A percentile compares a stretch with the other conserved stretches of the same genome.
These are phyloP conservation scores for Mucor circinelloides DNA, from an alignment of 371 early-diverging fungal species.

Conservation along the genomic window DNA sequence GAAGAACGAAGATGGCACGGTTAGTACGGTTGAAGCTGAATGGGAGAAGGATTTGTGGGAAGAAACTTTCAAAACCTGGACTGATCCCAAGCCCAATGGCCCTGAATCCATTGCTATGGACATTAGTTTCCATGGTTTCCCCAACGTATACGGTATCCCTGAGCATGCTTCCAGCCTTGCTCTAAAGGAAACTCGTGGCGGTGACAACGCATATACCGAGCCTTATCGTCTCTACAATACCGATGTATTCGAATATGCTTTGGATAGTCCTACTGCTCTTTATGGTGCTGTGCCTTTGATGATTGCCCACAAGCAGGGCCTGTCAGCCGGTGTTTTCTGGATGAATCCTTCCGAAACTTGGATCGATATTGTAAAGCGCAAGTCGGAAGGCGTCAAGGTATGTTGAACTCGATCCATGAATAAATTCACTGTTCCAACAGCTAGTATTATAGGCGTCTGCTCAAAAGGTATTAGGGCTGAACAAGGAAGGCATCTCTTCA, in stretches of 20 bases:
- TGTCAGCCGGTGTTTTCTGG: slow-evolving; percentile 80
- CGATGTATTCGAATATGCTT: slow-evolving; percentile 96
- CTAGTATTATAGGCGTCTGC: background rate
- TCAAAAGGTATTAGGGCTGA: slow-evolving; percentile 35
- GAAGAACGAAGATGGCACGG: slow-evolving; percentile 38
- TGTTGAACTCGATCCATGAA: background rate
- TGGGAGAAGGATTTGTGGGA: slow-evolving; percentile 79
- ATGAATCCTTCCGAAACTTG: slow-evolving; percentile 96
- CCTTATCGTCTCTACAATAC: slow-evolving; percentile 98
- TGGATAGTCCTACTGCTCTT: slow-evolving; percentile 93
- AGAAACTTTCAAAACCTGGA: slow-evolving; percentile 85
- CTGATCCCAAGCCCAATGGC: slow-evolving; percentile 89
- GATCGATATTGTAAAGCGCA: slow-evolving; percentile 86
- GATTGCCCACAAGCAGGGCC: slow-evolving; percentile 78
- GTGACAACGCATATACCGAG: slow-evolving; percentile 76
- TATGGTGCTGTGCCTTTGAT: slow-evolving; percentile 96
- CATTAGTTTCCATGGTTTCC: slow-evolving; percentile 84
- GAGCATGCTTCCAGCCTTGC: slow-evolving; percentile 89
- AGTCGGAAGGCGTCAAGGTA: slow-evolving; percentile 24
- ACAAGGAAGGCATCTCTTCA: slow-evolving; percentile 15
- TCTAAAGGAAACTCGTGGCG: slow-evolving; percentile 84
- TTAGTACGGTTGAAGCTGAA: slow-evolving; percentile 45
- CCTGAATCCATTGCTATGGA: slow-evolving; percentile 93
- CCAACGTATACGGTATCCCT: slow-evolving; percentile 94
- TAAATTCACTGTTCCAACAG: background rate